A percentile compares a stretch with the other conserved stretches of the same genome.
phyloP scores from a whole-genome alignment of 768 basidiomycete species.

The Crucibulum laeve region DNA sequence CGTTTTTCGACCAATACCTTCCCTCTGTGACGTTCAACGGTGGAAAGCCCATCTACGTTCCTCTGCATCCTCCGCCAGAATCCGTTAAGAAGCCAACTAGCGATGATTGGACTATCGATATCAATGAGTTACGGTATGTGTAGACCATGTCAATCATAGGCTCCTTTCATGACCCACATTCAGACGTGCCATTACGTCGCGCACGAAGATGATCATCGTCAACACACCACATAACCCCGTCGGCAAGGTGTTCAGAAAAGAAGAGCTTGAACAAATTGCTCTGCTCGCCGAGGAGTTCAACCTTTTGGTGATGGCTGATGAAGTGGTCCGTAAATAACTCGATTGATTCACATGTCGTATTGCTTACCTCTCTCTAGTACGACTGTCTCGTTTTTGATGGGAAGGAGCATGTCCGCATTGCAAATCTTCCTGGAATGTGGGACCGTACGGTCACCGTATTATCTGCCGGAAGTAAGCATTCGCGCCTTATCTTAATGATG shows the following conservation, averaged over 20 bases:
- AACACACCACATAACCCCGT: slow-evolving; percentile 98
- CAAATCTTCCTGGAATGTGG: slow-evolving; percentile 97
- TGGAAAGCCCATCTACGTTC: slow-evolving; percentile 90
- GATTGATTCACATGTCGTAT: neutral
- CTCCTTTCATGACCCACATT: neutral
- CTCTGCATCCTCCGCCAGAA: slow-evolving; percentile 79
- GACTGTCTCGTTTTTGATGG: slow-evolving; percentile 89
- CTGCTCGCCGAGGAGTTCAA: slow-evolving; percentile 88
- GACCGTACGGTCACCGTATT: slow-evolving; percentile 94
- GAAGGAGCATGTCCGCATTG: slow-evolving; percentile 88
- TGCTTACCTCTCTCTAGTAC: slow-evolving; percentile 49
- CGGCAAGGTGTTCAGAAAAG: slow-evolving; percentile 90
- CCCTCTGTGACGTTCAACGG: slow-evolving; percentile 93
- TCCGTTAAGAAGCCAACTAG: slow-evolving; percentile 43
- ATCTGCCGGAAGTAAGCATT: slow-evolving; percentile 82
- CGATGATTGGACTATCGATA: slow-evolving; percentile 87
- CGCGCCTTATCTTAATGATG: neutral
- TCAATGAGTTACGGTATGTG: slow-evolving; percentile 77
- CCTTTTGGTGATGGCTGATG: slow-evolving; percentile 89
- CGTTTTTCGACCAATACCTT: slow-evolving; percentile 95
- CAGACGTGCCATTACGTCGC: slow-evolving; percentile 79
- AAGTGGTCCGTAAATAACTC: slow-evolving; percentile 66
- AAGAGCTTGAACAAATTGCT: slow-evolving; percentile 84
- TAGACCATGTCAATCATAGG: neutral
- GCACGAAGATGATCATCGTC: slow-evolving; percentile 91